Base-by-base conservation (phyloP, 257 asterid species). In the Cinchona pubescens region DNA sequence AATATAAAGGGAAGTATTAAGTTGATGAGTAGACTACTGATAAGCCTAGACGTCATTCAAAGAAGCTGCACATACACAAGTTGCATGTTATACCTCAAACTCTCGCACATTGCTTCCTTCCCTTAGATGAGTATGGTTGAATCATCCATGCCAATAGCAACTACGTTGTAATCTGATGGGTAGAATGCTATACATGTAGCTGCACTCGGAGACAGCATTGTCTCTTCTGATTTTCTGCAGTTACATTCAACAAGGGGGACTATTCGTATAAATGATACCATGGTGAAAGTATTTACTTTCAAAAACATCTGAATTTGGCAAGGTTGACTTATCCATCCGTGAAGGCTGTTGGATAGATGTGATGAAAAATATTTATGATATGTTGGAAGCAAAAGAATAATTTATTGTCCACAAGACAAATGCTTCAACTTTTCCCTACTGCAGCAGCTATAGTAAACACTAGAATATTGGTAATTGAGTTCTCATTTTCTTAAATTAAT, bases 61-160 rank as follows among this genome's bases (percentile, higher is more conserved):
- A 16, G 7, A 32, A 15, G n/a, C 18, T 67, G 11, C 53, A 65
- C 27, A 3, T 18, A 21, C 10, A 25, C 32, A 59, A 38, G 25
- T 37, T 48, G 18, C 10, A 37, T 58, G 62, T 4, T 58, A 27
- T 81, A 92, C 94, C 90, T 85, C 79, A 45, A 79, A 86, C 40
- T 45, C 1, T 25, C 96, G 94, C 76, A 87, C 85, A 79, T 85
- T 84, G 74, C n/a, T n/a, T n/a, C n/a, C n/a, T n/a, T n/a, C n/a
- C n/a, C n/a, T n/a, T 87, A 90, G 38, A 92, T 79, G 66, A 87
- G 81, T 40, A 92, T 90, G 29, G 86, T 81, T 2, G 90, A 76
- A 79, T 92, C 93, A 62, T 90, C 92, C 90, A 81, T 80, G 62
- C 92, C 97, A 32, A 90, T 73, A 38, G 83, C 89, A 63, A 92